phyloP scores from a whole-genome alignment of 768 basidiomycete species.

The Suillus weaverae region DNA sequence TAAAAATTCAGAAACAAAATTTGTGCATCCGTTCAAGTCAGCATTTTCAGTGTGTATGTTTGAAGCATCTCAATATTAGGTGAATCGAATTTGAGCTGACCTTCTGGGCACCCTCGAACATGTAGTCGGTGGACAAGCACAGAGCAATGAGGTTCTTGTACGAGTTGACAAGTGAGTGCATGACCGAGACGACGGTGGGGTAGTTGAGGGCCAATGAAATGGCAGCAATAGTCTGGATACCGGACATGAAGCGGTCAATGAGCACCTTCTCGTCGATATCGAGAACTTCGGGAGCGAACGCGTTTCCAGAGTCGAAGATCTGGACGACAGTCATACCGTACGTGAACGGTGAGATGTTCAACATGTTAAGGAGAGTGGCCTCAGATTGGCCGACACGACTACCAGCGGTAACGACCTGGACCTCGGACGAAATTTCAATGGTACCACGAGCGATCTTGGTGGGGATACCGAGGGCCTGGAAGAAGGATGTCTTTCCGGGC shows the following conservation, averaged over 20 bases:
- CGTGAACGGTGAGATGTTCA: conserved; percentile 99
- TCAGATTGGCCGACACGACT: conserved; percentile 96
- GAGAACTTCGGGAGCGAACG: conserved; percentile 86
- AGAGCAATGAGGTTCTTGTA: conserved; percentile 98
- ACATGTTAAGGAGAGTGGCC: conserved; percentile 98
- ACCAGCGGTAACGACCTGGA: conserved; percentile 91
- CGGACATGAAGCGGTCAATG: conserved; percentile 86
- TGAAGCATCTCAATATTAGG: conserved; percentile 24
- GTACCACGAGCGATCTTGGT: conserved; percentile 99
- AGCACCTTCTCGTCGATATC: conserved; percentile 93
- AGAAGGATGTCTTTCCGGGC: conserved; percentile 99
- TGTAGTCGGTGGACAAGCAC: conserved; percentile 88
- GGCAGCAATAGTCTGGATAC: conserved; percentile 93
- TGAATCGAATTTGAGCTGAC: conserved; percentile 42
- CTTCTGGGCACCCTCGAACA: conserved; percentile 92
- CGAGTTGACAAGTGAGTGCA: conserved; percentile 95
- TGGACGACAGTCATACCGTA: conserved; percentile 99
- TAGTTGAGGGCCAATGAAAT: conserved; percentile 95
- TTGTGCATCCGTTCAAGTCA: conserved; percentile 52
- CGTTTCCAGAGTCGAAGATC: conserved; percentile 92
- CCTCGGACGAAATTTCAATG: conserved; percentile 97
- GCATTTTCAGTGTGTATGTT: conserved; percentile 82
- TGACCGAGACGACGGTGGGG: conserved; percentile 92
- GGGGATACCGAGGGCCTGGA: conserved; percentile 99
- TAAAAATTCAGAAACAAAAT: conserved; percentile 30